Conservation (phyloP, 306 rosid species). For the Ziziphus jujuba region DNA sequence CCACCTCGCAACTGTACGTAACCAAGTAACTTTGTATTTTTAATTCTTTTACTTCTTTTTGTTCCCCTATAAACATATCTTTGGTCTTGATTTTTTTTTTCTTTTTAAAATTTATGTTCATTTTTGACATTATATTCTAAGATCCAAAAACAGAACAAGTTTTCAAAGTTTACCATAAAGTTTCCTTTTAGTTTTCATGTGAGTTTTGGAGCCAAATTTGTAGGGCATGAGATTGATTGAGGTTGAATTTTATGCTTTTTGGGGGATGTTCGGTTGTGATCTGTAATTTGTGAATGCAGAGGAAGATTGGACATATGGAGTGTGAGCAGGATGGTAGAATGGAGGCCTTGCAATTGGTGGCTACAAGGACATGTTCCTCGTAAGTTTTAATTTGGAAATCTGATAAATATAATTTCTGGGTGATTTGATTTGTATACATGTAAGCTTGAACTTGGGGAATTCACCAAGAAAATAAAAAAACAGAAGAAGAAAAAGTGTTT, state of each 20-base stretch:
- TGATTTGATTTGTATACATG: neutral
- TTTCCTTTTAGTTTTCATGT: too few species aligned
- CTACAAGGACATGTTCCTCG: slow-evolving; percentile 58
- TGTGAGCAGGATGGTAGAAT: slow-evolving; percentile 65
- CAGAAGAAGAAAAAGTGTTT: too few species aligned
- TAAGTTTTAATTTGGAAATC: slow-evolving; percentile 9
- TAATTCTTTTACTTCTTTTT: neutral
- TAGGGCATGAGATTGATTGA: neutral
- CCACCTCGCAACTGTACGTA: slow-evolving; percentile 40
- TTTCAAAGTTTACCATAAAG: too few species aligned
- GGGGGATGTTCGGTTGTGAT: neutral
- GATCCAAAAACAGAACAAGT: too few species aligned
- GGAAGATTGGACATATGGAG: slow-evolving; percentile 66
- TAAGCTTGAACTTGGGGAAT: neutral
- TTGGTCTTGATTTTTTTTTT: neutral
- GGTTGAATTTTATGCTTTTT: neutral
- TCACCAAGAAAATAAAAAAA: too few species aligned
- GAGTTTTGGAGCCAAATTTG: too few species aligned
- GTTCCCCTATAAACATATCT: neutral
- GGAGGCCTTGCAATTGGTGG: slow-evolving; percentile 99
- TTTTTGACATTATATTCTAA: too few species aligned
- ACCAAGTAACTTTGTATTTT: slow-evolving; percentile 4
- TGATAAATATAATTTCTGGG: too few species aligned
- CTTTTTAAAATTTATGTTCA: neutral
- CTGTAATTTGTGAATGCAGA: slow-evolving; percentile 41